Conservation (phyloP, 139 green algal species). For the Diplosphaera chodatii region DNA sequence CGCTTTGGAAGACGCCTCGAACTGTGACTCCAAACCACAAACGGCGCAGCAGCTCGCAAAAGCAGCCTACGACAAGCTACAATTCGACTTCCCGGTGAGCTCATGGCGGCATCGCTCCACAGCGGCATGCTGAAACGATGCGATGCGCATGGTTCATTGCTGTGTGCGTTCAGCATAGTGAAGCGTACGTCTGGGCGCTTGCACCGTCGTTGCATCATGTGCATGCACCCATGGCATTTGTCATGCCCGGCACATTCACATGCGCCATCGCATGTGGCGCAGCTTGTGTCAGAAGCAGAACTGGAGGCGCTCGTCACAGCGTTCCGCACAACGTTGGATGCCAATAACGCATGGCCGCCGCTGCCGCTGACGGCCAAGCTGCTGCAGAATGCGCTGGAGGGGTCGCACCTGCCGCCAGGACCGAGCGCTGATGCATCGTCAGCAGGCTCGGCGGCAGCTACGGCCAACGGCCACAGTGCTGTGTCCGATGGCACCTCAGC, state of each 20-base stretch:
- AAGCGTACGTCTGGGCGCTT: too few species aligned
- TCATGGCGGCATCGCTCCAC: too few species aligned
- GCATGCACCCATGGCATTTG: too few species aligned
- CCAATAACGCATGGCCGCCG: not conserved
- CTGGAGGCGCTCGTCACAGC: conserved; percentile 7
- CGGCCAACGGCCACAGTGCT: not conserved
- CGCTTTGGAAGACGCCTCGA: not conserved
- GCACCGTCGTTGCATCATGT: too few species aligned
- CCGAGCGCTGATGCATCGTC: not conserved
- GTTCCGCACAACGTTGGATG: not conserved
- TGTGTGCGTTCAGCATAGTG: too few species aligned
- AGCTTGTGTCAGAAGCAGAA: conserved; percentile 18
- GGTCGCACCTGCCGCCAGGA: not conserved
- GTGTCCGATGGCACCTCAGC: too few species aligned
- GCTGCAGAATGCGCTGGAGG: not conserved
- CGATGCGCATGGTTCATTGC: too few species aligned
- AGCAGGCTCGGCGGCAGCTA: not conserved
- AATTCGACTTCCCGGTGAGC: conserved; percentile 32
- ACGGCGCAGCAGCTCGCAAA: not conserved
- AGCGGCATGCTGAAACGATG: too few species aligned
- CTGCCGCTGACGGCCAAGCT: not conserved
- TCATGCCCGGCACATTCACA: too few species aligned
- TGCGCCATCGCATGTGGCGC: not conserved
- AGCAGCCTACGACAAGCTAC: conserved; percentile 18
- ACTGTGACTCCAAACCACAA: not conserved